Base-by-base conservation (phyloP, 2,329 filamentous ascomycete species). In the Hawksworthiomyces lignivorus region DNA sequence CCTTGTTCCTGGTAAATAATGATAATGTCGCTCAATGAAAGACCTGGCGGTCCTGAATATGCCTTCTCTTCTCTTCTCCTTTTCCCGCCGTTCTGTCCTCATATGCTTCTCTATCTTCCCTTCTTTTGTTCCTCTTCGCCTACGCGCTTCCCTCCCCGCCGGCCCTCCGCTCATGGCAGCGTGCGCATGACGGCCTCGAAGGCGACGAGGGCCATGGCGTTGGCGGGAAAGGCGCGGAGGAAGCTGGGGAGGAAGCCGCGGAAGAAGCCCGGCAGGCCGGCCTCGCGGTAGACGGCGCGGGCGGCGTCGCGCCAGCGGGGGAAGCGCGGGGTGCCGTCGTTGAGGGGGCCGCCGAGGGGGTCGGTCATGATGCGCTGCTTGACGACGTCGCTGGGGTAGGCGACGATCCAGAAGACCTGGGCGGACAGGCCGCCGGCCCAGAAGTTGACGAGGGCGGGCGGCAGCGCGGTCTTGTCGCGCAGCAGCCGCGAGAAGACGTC, bases 321-420 rank as follows among this genome's bases (percentile, higher is more conserved):
- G 58, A 89, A 97, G 51, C 69, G 76, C 48, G 79, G 74, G 44
- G 73, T 68, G 9, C 84, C 80, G 50, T 87, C 83, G 15, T 72
- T 68, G 11, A 89, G 63, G 1, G 67, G 69, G 1, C 83, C 82
- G 2, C 84, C 89, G 39, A 97, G 67, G 5, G 86, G 80, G 63
- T 97, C 92, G 12, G 90, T 96, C 92, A 98, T 97, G 58, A 98
- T 84, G 24, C 88, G 75, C 69, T 97, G 90, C 72, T 97, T 97
- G 42, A 97, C 81, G 18, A 96, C 86, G 59, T 97, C 90, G 36
- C 80, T 85, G 2, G 92, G 90, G 58, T 97, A 97, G 50, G 84
- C 86, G 15, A 84, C 87, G 32, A 95, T 62, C 92, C 92, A 98
- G 59, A 96, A 98, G 14, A 95, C 67, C 68, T 98, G 92, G 0